Base-by-base conservation (phyloP, 2,329 filamentous ascomycete genomes). In the Pseudocercospora musae region DNA sequence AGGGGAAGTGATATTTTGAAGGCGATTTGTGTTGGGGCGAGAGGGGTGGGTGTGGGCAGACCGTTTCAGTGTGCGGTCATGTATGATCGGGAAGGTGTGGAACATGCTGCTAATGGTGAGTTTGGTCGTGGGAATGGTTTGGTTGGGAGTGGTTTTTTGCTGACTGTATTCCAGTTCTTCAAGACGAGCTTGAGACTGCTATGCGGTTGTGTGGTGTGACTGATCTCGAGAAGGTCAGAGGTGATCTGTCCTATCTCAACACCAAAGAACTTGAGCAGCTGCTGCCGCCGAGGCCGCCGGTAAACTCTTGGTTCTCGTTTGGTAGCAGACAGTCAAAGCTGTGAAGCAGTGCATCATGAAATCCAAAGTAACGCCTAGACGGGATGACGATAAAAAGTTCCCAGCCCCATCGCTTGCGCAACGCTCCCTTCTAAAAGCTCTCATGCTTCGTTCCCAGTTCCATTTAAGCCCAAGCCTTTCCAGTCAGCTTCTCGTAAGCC, bases 1-100 rank as follows among this genome's bases (percentile, higher is more conserved):
- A 77, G 87, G 21, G 88, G 88, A 0, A 85, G 85, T 0, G 88
- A 90, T 70, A 82, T 90, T 2, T 79, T 90, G 67, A 90, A 90
- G 73, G 87, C 86, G 0, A 69, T 90, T 11, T 86, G 85, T 57
- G 76, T 90, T 0, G 87, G 88, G 0, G 87, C 86, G 0, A 85
- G 77, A 62, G 86, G 83, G 0, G 87, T 79, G 0, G 87, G 87
- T 0, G 77, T 90, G 13, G 88, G 87, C 0, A 76, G 87, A 27
- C 85, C 85, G 0, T 84, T 87, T 58, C 69, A 89, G 49, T 89
- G 82, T 68, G 81, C 82, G 1, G 70, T 89, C 59, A 82, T 81
- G 18, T 89, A 89, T 68, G 87, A 86, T 1, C 79, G 77, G 61
- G 77, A 76, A 64, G 80, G 87, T 8, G 77, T 78, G 9, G 77